A percentile compares a stretch with the other conserved stretches of the same genome.
Evolutionary conservation across 306 rosid species (phyloP).

Genomic region (Acacia melanoxylon): DNA sequence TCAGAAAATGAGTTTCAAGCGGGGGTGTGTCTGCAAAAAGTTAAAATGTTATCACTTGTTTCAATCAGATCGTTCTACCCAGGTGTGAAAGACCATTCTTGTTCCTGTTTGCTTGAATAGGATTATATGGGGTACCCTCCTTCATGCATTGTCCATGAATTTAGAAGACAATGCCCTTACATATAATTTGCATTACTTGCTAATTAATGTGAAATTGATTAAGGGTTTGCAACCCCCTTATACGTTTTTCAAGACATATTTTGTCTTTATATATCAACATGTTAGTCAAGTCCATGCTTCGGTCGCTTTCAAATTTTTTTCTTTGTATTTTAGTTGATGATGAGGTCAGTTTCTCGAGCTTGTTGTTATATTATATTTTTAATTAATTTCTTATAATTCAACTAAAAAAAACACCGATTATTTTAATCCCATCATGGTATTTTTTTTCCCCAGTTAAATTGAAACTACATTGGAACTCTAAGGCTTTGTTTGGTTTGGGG

Average conservation of each 20-base stretch:
- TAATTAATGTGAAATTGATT: conserved; percentile 24
- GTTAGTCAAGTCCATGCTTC: conserved; percentile 21
- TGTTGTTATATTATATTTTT: not conserved
- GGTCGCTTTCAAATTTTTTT: conserved; percentile 27
- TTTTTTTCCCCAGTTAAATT: not conserved
- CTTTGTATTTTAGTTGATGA: not conserved
- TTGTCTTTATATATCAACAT: conserved; percentile 16
- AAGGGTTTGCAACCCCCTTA: not conserved
- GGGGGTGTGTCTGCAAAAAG: conserved; percentile 26
- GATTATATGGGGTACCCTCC: conserved; percentile 21
- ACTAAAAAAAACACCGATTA: not conserved
- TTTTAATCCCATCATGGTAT: not conserved
- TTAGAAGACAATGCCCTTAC: not conserved
- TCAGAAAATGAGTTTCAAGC: conserved; percentile 11
- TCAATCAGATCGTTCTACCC: conserved; percentile 59
- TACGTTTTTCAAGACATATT: not conserved
- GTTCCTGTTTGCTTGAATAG: conserved; percentile 16
- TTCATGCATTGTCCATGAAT: conserved; percentile 13
- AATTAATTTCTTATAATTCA: not conserved
- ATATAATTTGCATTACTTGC: not conserved
- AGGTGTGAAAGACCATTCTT: conserved; percentile 30
- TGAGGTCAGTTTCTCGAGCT: conserved; percentile 24
- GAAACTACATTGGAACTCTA: not conserved
- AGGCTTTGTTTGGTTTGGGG: no score
- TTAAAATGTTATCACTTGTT: conserved; percentile 30